Percentiles rank a stretch among this genome's conserved stretches.
These are phyloP conservation scores for Lichenothelia convexa DNA, from an alignment of 495 filamentous ascomycete genomes.

Conservation along the genomic window DNA sequence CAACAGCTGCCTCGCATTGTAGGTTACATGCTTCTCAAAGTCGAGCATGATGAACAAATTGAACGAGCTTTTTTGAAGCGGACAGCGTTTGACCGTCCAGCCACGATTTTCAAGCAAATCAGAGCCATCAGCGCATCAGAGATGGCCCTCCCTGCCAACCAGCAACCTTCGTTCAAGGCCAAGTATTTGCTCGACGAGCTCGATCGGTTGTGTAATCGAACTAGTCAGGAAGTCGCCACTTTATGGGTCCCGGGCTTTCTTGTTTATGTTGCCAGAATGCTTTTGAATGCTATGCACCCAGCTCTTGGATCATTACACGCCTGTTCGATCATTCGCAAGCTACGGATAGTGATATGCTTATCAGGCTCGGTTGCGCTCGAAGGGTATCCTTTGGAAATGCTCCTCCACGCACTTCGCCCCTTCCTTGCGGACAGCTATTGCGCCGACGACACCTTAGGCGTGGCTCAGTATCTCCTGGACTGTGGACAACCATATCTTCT, in stretches of 20 bases:
- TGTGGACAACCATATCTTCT: conserved; percentile 46
- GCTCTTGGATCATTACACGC: conserved; percentile 74
- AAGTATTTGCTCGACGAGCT: conserved; percentile 58
- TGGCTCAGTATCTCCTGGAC: conserved; percentile 68
- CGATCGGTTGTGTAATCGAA: conserved; percentile 53
- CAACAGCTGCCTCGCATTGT: conserved; percentile 60
- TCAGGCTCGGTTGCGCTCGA: conserved; percentile 49
- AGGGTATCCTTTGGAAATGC: conserved; percentile 84
- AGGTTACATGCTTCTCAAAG: conserved; percentile 45
- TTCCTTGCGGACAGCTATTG: conserved; percentile 69
- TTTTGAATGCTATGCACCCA: conserved; percentile 68
- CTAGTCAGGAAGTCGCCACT: conserved; percentile 38
- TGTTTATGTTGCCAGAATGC: conserved; percentile 53
- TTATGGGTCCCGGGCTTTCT: conserved; percentile 67
- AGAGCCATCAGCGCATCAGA: conserved; percentile 41
- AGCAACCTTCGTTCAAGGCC: conserved; percentile 72
- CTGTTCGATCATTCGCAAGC: conserved; percentile 69
- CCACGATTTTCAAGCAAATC: conserved; percentile 47
- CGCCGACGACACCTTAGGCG: conserved; percentile 77
- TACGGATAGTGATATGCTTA: conserved; percentile 63
- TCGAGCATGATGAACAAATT: conserved; percentile 58
- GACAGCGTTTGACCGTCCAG: conserved; percentile 35
- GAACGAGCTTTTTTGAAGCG: conserved; percentile 56
- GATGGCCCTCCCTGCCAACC: conserved; percentile 44
- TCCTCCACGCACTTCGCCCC: conserved; percentile 59